Evolutionary conservation across 768 basidiomycete genomes (phyloP).

Genomic region (Floccularia luteovirens): DNA sequence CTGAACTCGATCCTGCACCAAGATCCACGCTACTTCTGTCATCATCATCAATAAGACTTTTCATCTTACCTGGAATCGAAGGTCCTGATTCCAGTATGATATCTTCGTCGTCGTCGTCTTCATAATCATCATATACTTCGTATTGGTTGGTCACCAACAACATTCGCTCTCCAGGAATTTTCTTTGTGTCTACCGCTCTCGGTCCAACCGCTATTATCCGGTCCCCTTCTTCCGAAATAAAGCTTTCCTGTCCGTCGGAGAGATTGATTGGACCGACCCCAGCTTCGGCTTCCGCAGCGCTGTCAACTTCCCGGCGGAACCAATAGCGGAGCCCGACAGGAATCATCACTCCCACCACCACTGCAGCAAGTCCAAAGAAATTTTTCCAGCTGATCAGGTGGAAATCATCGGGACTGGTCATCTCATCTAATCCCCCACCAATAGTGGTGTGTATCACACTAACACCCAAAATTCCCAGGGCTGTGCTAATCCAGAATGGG

Average conservation of each 20-base stretch:
- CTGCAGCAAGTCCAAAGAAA: constrained; percentile 76
- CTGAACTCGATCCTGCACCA: constrained; percentile 11
- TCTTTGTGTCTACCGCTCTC: constrained; percentile 30
- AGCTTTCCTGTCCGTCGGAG: constrained; percentile 19
- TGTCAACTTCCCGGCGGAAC: constrained; percentile 58
- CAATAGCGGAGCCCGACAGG: constrained; percentile 85
- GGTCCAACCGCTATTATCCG: constrained; percentile 52
- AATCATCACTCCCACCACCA: constrained; percentile 88
- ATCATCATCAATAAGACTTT: constrained; percentile 8
- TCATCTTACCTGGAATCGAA: constrained; percentile 21
- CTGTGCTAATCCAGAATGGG: constrained; percentile 87
- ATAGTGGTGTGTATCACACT: constrained; percentile 94
- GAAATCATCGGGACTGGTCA: constrained; percentile 93
- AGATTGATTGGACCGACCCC: constrained; percentile 9
- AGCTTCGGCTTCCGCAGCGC: constrained; percentile 23
- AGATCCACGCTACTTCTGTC: constrained; percentile 5
- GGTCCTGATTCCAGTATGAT: constrained; percentile 74
- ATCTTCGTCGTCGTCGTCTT: constrained; percentile 54
- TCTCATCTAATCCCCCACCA: constrained; percentile 86
- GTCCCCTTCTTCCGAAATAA: too few relatives aligned
- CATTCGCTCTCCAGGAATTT: constrained; percentile 21
- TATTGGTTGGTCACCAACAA: constrained; percentile 28
- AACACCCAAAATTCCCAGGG: constrained; percentile 86
- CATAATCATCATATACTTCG: constrained; percentile 19
- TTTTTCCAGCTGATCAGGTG: constrained; percentile 90